phyloP scores from a whole-genome alignment of 441 rosid genomes.

The Adansonia grandidieri region DNA sequence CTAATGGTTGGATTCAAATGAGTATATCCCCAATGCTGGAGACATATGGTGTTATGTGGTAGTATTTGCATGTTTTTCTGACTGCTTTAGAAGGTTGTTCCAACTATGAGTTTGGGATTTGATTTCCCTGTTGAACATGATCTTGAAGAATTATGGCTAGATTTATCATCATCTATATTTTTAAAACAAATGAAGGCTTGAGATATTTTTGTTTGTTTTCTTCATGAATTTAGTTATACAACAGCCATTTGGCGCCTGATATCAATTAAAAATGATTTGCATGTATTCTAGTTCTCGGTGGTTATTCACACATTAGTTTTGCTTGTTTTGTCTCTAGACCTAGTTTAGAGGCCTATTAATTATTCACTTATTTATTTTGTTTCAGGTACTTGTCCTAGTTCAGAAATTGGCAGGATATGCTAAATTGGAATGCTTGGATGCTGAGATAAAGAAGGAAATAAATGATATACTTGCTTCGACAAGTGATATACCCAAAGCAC shows the following conservation, averaged over 20 bases:
- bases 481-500: slow-evolving; percentile 85
- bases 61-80: background rate
- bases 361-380: slow-evolving; percentile 28
- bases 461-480: slow-evolving; percentile 64
- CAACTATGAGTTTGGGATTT: slow-evolving; percentile 9
- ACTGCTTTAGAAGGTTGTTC: slow-evolving; percentile 13
- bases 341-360: background rate
- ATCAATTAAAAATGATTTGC: background rate
- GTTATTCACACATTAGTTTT: background rate
- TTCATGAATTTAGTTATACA: background rate
- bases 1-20: slow-evolving; percentile 17
- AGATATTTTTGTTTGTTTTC: background rate
- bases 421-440: slow-evolving; percentile 57
- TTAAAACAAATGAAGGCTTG: background rate
- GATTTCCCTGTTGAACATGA: slow-evolving; percentile 1
- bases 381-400: slow-evolving; percentile 74
- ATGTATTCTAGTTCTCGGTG: background rate
- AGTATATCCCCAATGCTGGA: background rate
- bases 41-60: background rate
- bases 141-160: slow-evolving; percentile 1
- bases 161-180: background rate
- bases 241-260: slow-evolving; percentile 7
- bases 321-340: slow-evolving; percentile 6
- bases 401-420: slow-evolving; percentile 65
- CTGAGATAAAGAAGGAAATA: slow-evolving; percentile 72